phyloP scores from a whole-genome alignment of 495 filamentous ascomycete genomes.

The Daldinia bambusicola region DNA sequence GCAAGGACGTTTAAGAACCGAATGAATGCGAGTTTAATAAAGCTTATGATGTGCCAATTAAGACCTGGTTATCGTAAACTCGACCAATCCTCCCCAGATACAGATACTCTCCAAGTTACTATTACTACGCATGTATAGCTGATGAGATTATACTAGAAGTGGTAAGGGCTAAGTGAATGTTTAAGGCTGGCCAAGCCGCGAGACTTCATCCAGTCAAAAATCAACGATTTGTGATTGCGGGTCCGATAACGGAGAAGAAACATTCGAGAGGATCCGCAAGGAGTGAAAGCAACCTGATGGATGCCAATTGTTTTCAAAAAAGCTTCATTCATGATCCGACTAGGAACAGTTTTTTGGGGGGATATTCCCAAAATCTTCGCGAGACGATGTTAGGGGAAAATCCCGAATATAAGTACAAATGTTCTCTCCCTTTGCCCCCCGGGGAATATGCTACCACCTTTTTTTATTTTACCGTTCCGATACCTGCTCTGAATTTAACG shows the following conservation, averaged over 20 bases:
- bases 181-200: not conserved
- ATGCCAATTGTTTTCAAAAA: slow-evolving; percentile 7
- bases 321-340: slow-evolving; percentile 31
- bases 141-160: not conserved
- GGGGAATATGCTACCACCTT: slow-evolving; percentile 40
- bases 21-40: slow-evolving; percentile 3
- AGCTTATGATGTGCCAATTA: not conserved
- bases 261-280: not conserved
- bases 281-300: not conserved
- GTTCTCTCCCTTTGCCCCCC: slow-evolving; percentile 30
- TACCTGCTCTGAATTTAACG: slow-evolving; percentile 29
- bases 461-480: slow-evolving; percentile 41
- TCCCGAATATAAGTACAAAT: slow-evolving; percentile 52
- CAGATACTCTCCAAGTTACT: not conserved
- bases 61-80: not conserved
- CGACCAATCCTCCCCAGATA: not conserved
- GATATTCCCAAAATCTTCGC: slow-evolving; percentile 41
- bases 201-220: slow-evolving; percentile 36
- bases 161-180: not conserved
- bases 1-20: too few relatives aligned
- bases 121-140: not conserved
- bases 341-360: slow-evolving; percentile 41
- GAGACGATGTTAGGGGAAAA: slow-evolving; percentile 40
- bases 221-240: slow-evolving; percentile 28
- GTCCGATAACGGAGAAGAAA: slow-evolving; percentile 41